Evolutionary conservation across 2,329 filamentous ascomycete genomes (phyloP), one percentile per base, ranked within the genome.

Genomic region (Clonostachys solani): DNA sequence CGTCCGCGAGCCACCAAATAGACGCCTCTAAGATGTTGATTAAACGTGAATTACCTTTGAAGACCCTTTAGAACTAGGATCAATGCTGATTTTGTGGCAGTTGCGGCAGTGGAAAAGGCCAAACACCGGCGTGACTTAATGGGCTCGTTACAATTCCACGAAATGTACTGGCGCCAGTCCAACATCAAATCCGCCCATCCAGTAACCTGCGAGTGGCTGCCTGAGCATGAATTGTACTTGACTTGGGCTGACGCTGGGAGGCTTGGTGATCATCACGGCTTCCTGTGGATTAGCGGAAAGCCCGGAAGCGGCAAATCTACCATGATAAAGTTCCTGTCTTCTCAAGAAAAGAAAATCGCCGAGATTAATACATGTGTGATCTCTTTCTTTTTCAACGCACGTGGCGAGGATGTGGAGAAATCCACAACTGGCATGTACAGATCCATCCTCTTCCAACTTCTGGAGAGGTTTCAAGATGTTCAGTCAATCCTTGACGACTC

Each of bases 381-480:
- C 3, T 72, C 66, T 3, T 78, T 77, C 59, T 79, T 78, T 59
- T 79, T 79, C 63, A 73, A 77, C 46, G 73, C 74, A 0, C 58
- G 72, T 44, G 74, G 74, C 0, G 58, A 60, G 1, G 29, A 56
- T 12, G 55, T 74, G 8, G 73, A 81, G 42, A 75, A 63, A 46
- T 68, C 74, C 0, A 61, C 62, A 0, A 17, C 60, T 1, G 77
- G 78, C 4, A 65, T 81, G 55, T 78, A 78, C 52, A 67, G 74
- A 7, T 74, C 73, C 2, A 52, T 81, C 7, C 49, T 80, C 1
- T 54, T 59, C 9, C 73, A 80, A 48, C 56, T 80, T 1, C 34
- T 52, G 5, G 13, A 40, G 48, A 53, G 64, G 8, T 48, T 58
- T 1, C 57, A 63, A 0, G 58, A 67, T 0, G 55, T 77, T 0